Evolutionary conservation across 2,329 filamentous ascomycete species (phyloP).

Genomic region (Zymoseptoria pseudotritici): DNA sequence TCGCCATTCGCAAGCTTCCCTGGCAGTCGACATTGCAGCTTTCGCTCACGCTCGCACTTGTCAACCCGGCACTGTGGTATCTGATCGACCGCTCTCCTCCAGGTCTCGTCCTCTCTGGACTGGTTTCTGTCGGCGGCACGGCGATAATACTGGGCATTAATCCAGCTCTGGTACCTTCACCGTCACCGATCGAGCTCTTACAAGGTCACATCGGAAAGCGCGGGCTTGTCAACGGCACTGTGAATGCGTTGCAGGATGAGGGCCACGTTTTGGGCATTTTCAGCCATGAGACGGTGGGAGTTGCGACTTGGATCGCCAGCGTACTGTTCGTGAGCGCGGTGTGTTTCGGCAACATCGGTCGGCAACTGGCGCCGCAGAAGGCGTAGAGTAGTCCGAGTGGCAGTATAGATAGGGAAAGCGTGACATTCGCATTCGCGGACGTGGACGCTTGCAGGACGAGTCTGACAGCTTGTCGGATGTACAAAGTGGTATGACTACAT

Average conservation of each 20-base stretch:
- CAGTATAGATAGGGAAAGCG: neutral
- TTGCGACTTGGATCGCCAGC: slow-evolving; percentile 82
- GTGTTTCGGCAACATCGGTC: slow-evolving; percentile 92
- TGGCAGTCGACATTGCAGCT: slow-evolving; percentile 96
- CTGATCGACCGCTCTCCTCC: slow-evolving; percentile 83
- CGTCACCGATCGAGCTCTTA: slow-evolving; percentile 40
- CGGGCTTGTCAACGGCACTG: slow-evolving; percentile 16
- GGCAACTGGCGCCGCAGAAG: slow-evolving; percentile 54
- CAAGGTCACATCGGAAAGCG: slow-evolving; percentile 13
- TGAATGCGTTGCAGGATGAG: slow-evolving; percentile 10
- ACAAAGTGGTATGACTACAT: too few relatives aligned
- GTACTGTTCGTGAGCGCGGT: slow-evolving; percentile 92
- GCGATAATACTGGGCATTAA: slow-evolving; percentile 65
- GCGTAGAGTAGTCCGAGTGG: neutral
- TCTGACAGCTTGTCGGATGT: too few relatives aligned
- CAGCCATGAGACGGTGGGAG: slow-evolving; percentile 58
- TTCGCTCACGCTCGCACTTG: slow-evolving; percentile 78
- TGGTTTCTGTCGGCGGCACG: slow-evolving; percentile 68
- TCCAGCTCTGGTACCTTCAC: slow-evolving; percentile 68
- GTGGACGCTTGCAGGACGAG: too few relatives aligned
- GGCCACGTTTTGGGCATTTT: slow-evolving; percentile 41
- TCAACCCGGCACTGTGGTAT: slow-evolving; percentile 93
- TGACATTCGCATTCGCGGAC: too few relatives aligned
- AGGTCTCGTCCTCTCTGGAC: slow-evolving; percentile 70
- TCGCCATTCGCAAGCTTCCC: slow-evolving; percentile 78